Percentiles rank a stretch among this genome's conserved stretches.
Conservation (phyloP, 2,329 filamentous ascomycete species). For the Balansia obtecta region DNA sequence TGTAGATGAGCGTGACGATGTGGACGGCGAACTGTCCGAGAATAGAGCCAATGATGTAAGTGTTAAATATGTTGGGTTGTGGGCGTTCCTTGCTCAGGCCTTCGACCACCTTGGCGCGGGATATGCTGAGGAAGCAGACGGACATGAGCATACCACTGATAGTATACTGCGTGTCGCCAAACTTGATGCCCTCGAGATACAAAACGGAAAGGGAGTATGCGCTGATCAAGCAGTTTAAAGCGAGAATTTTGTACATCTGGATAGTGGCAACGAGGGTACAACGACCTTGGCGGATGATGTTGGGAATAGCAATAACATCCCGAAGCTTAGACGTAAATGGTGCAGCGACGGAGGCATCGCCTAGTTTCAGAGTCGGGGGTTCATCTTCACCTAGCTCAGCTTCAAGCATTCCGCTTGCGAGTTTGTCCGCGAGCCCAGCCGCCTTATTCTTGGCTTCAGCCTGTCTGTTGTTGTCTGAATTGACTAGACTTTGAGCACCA, state of each 20-base stretch:
- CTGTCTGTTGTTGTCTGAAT: constrained; percentile 22
- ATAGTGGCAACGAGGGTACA: constrained; percentile 97
- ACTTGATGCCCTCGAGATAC: constrained; percentile 97
- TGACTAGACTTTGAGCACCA: constrained; percentile 42
- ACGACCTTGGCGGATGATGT: constrained; percentile 94
- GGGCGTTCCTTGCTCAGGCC: constrained; percentile 91
- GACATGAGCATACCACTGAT: constrained; percentile 99
- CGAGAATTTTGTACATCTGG: constrained; percentile 99
- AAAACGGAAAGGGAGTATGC: constrained; percentile 94
- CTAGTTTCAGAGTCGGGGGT: constrained; percentile 90
- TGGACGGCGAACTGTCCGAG: constrained; percentile 95
- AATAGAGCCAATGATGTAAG: constrained; percentile 96
- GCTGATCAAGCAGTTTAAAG: constrained; percentile 93
- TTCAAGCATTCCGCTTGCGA: constrained; percentile 82
- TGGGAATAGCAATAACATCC: constrained; percentile 92
- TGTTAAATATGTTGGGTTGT: constrained; percentile 97
- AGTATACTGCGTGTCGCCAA: constrained; percentile 94
- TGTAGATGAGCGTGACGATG: constrained; percentile 86
- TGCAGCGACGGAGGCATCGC: constrained; percentile 91
- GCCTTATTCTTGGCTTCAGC: constrained; percentile 60
- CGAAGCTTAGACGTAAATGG: constrained; percentile 96
- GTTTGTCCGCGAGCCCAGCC: constrained; percentile 69
- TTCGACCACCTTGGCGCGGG: constrained; percentile 92
- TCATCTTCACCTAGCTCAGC: constrained; percentile 77
- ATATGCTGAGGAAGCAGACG: constrained; percentile 97